Conservation (phyloP, 805 yeast genomes). For the Candida ascalaphidarum region DNA sequence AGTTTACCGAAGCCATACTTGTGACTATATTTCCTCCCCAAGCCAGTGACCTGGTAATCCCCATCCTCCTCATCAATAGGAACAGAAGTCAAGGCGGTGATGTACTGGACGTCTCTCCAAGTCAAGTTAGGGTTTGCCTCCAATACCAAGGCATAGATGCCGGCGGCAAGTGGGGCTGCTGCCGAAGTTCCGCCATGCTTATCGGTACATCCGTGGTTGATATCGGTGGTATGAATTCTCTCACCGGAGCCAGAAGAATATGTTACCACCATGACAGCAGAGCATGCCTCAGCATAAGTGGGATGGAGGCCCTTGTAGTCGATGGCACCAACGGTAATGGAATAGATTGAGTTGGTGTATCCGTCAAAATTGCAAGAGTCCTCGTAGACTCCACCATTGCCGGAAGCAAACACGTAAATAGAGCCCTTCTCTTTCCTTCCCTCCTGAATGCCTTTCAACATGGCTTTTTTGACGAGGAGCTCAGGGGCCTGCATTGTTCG, state of each 20-base stretch:
- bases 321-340: conserved; percentile 90
- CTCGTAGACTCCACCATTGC: conserved; percentile 77
- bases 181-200: conserved; percentile 96
- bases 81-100: conserved; percentile 63
- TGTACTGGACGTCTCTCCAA: conserved; percentile 93
- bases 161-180: conserved; percentile 97
- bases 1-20: conserved; percentile 87
- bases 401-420: conserved; percentile 90
- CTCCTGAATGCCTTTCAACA: conserved; percentile 73
- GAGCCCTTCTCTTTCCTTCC: conserved; percentile 82
- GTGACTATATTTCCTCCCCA: conserved; percentile 69
- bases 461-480: conserved; percentile 65
- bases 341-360: conserved; percentile 89
- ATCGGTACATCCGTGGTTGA: conserved; percentile 58
- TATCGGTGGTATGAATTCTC: conserved; percentile 82
- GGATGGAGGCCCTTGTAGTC: conserved; percentile 87
- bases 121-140: conserved; percentile 81
- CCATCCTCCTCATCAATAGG: conserved; percentile 64
- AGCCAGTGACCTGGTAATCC: conserved; percentile 64
- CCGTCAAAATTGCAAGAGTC: conserved; percentile 97
- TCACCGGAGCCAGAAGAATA: conserved; percentile 89
- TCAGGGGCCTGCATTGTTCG: conserved; percentile 80
- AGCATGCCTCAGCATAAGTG: conserved; percentile 81
- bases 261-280: conserved; percentile 91
- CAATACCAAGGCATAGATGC: conserved; percentile 77